A percentile compares a stretch with the other conserved stretches of the same genome.
Conservation (phyloP, 1,284 basidiomycete species). For the Ganoderma resinaceum region DNA sequence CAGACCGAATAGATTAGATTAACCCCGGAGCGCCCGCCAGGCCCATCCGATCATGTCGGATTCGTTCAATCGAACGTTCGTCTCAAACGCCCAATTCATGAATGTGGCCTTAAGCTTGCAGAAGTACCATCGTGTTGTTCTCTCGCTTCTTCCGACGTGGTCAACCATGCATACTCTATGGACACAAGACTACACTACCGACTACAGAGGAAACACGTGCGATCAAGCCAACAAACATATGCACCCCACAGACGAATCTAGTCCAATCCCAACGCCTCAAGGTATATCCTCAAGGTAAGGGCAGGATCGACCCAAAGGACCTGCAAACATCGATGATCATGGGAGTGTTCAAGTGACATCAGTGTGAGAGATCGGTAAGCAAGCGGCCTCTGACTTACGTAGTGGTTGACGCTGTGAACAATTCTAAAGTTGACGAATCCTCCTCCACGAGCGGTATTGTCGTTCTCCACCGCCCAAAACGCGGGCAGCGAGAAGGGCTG, state of each 20-base stretch:
- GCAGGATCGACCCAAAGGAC: constrained; percentile 2
- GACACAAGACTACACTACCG: not conserved
- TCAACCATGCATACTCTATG: not conserved
- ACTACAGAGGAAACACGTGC: not conserved
- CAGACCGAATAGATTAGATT: constrained; percentile 18
- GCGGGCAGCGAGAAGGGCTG: constrained; percentile 30
- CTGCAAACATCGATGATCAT: not conserved
- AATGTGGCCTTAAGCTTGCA: too few species aligned
- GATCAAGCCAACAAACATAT: not conserved
- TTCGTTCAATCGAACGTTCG: not conserved
- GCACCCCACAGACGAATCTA: not conserved
- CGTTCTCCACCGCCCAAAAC: constrained; percentile 39
- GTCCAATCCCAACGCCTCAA: not conserved
- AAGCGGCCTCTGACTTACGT: constrained; percentile 30
- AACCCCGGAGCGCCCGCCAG: constrained; percentile 4
- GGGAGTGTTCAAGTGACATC: not conserved
- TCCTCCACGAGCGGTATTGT: constrained; percentile 33
- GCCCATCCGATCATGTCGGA: not conserved
- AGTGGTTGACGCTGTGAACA: constrained; percentile 41
- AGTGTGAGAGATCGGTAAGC: not conserved
- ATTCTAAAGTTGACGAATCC: constrained; percentile 36
- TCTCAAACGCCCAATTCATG: not conserved
- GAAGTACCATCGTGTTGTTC: not conserved
- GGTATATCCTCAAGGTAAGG: not conserved
- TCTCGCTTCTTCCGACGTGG: not conserved